A percentile compares a stretch with the other conserved stretches of the same genome.
Conservation (phyloP, 306 rosid genomes). For the Vigna hirtella region DNA sequence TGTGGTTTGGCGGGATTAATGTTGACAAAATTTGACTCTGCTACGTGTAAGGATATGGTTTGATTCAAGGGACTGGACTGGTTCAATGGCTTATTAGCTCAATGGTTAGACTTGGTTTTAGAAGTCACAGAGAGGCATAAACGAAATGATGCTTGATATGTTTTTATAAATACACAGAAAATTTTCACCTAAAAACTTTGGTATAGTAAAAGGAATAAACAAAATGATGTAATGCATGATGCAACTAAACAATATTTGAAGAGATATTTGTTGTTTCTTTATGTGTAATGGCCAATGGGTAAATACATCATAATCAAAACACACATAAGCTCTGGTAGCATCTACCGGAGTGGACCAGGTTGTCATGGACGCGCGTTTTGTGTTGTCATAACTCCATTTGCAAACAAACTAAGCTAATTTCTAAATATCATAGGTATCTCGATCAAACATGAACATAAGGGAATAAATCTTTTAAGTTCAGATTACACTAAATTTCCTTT, state of each 20-base stretch:
- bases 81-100: not conserved
- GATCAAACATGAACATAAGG: not conserved
- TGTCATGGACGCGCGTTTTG: slow-evolving; percentile 32
- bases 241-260: slow-evolving; percentile 40
- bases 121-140: not conserved
- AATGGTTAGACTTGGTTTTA: slow-evolving; percentile 23
- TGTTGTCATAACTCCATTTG: slow-evolving; percentile 49
- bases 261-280: slow-evolving; percentile 45
- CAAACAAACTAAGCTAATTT: not conserved
- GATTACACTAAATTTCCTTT: slow-evolving; percentile 8
- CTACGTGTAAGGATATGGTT: slow-evolving; percentile 47
- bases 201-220: slow-evolving; percentile 28
- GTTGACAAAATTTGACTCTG: slow-evolving; percentile 51
- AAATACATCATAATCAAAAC: slow-evolving; percentile 44
- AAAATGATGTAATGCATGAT: slow-evolving; percentile 57
- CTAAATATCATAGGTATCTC: slow-evolving; percentile 20
- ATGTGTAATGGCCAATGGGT: slow-evolving; percentile 41
- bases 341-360: slow-evolving; percentile 43
- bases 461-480: slow-evolving; percentile 5
- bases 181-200: not conserved
- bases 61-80: not conserved
- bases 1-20: slow-evolving; percentile 41
- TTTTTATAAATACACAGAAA: not conserved
- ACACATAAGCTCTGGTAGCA: slow-evolving; percentile 41
- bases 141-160: not conserved